Evolutionary conservation across 768 basidiomycete genomes (phyloP).

Genomic region (Tephrocybe rancida): DNA sequence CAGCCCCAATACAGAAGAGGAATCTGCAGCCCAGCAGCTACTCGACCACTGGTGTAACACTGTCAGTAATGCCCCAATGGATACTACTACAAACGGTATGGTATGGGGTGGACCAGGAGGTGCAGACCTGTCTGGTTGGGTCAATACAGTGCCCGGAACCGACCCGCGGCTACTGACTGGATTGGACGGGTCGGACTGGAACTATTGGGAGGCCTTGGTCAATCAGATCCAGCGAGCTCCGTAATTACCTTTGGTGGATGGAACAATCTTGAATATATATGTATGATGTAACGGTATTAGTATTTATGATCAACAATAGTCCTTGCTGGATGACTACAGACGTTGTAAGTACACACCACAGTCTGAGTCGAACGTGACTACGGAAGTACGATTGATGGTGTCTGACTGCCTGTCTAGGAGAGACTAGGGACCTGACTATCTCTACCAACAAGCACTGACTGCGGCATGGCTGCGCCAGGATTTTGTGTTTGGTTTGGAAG

Average conservation of each 20-base stretch:
- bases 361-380: too few relatives aligned
- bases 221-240: constrained; percentile 53
- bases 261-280: not conserved
- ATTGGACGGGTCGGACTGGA: constrained; percentile 71
- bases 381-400: too few relatives aligned
- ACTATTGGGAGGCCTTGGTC: constrained; percentile 82
- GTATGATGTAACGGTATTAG: too few relatives aligned
- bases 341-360: too few relatives aligned
- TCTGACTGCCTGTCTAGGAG: too few relatives aligned
- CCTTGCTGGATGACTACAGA: too few relatives aligned
- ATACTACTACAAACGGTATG: constrained; percentile 49
- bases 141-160: constrained; percentile 40
- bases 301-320: too few relatives aligned
- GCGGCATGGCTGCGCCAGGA: too few relatives aligned
- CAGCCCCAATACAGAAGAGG: constrained; percentile 77
- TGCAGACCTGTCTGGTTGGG: constrained; percentile 63
- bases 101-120: constrained; percentile 65
- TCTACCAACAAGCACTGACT: too few relatives aligned
- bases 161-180: constrained; percentile 50
- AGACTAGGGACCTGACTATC: too few relatives aligned
- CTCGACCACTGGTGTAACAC: constrained; percentile 86
- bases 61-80: constrained; percentile 67
- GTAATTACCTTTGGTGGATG: constrained; percentile 13
- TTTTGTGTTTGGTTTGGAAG: too few relatives aligned
- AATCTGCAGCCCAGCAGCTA: constrained; percentile 74